These are phyloP conservation scores for Cryptococcus maquisensis DNA, from an alignment of 1,284 basidiomycete genomes.

Conservation along the genomic window DNA sequence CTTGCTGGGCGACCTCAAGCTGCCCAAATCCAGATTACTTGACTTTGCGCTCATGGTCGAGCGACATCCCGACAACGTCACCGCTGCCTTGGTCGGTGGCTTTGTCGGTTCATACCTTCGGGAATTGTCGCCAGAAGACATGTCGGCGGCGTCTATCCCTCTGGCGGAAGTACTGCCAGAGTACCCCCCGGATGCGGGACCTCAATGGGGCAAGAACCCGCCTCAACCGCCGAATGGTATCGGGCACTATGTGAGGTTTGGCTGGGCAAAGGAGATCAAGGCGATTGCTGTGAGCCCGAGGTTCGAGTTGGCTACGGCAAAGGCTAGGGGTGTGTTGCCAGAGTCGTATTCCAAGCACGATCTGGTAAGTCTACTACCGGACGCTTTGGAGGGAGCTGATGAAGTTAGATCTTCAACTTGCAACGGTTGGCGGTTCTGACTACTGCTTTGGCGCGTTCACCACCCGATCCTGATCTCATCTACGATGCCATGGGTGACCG, in stretches of 20 bases:
- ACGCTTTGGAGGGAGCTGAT: conserved; percentile 1
- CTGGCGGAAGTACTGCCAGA: conserved; percentile 95
- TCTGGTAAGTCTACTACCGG: conserved; percentile 59
- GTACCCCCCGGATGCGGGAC: conserved; percentile 87
- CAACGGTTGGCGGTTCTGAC: conserved; percentile 97
- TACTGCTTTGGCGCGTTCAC: conserved; percentile 82
- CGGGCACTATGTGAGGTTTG: conserved; percentile 89
- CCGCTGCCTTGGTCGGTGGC: conserved; percentile 92
- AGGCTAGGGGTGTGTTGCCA: conserved; percentile 84
- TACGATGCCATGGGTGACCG: conserved; percentile 99
- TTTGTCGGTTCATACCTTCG: conserved; percentile 97
- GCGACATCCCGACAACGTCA: conserved; percentile 98
- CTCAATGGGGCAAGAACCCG: conserved; percentile 83
- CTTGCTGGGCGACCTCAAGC: conserved; percentile 68
- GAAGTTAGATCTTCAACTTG: conserved; percentile 87
- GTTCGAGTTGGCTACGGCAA: conserved; percentile 95
- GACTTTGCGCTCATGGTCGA: conserved; percentile 99
- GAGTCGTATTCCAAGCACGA: conserved; percentile 81
- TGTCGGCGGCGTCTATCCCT: conserved; percentile 79
- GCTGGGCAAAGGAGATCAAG: conserved; percentile 81
- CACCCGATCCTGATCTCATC: conserved; percentile 88
- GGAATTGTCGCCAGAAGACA: conserved; percentile 68
- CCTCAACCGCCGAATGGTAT: conserved; percentile 85
- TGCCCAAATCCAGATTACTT: conserved; percentile 70
- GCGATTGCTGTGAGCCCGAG: conserved; percentile 92